Evolutionary conservation across 495 filamentous ascomycete genomes (phyloP).

Genomic region (Aspergillus panamensis): DNA sequence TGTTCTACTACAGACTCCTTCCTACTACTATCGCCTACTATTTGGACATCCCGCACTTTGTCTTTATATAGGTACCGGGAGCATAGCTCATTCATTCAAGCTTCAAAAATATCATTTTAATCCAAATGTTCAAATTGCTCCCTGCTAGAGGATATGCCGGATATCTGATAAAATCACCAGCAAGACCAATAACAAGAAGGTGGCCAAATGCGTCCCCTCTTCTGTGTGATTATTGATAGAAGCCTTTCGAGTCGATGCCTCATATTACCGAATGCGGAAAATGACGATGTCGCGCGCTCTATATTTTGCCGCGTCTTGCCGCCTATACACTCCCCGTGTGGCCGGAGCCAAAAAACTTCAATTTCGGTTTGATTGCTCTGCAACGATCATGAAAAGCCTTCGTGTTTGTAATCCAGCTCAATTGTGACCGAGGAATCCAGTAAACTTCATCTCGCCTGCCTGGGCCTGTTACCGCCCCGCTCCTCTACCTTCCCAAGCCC

Average conservation of each 20-base stretch:
- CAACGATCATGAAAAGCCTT: constrained; percentile 4
- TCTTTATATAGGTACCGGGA: background rate
- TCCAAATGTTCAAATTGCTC: background rate
- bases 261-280: constrained; percentile 25
- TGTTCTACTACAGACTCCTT: background rate
- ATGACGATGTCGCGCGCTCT: constrained; percentile 24
- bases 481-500: constrained; percentile 2
- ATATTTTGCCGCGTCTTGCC: constrained; percentile 40
- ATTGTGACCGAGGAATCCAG: constrained; percentile 14
- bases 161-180: background rate
- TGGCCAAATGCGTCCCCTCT: background rate
- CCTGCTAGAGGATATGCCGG: too few relatives aligned
- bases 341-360: constrained; percentile 25
- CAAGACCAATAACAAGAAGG: background rate
- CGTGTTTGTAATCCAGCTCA: constrained; percentile 1
- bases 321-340: constrained; percentile 23
- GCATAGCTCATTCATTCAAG: background rate
- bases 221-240: background rate
- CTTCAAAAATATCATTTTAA: background rate
- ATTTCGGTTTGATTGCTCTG: constrained; percentile 10
- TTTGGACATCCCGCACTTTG: background rate
- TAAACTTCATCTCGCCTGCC: background rate
- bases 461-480: constrained; percentile 5
- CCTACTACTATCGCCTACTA: background rate
- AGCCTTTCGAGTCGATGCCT: background rate